phyloP scores from a whole-genome alignment of 2,329 filamentous ascomycete genomes.

The Neonectria ditissima region DNA sequence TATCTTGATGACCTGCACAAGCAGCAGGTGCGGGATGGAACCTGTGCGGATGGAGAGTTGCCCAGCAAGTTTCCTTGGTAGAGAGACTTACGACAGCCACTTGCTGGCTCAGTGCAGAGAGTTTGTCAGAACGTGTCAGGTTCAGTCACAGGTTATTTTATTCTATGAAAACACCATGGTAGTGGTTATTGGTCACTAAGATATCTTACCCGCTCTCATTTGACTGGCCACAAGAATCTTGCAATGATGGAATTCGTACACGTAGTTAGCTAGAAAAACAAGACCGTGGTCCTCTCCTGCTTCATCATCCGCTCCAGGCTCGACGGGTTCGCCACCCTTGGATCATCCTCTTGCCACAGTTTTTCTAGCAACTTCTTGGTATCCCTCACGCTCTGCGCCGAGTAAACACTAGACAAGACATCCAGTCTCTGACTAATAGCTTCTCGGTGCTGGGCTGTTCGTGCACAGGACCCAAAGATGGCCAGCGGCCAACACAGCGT shows the following conservation, averaged over 20 bases:
- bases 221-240: too few species aligned
- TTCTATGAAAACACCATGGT: too few species aligned
- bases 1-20: conserved; percentile 12
- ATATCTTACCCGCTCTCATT: too few species aligned
- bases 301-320: conserved; percentile 13
- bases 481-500: conserved; percentile 15
- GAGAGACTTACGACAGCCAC: not conserved
- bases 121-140: too few species aligned
- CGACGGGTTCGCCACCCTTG: not conserved
- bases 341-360: conserved; percentile 8
- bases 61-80: conserved; percentile 13
- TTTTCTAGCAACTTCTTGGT: conserved; percentile 1
- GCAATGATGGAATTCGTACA: too few species aligned
- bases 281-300: conserved; percentile 1
- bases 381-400: conserved; percentile 11
- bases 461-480: conserved; percentile 14
- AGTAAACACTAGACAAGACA: not conserved
- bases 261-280: not conserved
- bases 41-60: conserved; percentile 10
- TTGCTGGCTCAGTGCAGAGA: not conserved
- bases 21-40: conserved; percentile 2
- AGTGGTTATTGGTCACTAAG: too few species aligned
- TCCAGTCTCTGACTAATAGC: not conserved
- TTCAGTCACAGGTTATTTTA: too few species aligned
- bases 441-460: not conserved